Base-by-base conservation (phyloP, 192 early-diverging fungal species). In the Geranomyces variabilis region DNA sequence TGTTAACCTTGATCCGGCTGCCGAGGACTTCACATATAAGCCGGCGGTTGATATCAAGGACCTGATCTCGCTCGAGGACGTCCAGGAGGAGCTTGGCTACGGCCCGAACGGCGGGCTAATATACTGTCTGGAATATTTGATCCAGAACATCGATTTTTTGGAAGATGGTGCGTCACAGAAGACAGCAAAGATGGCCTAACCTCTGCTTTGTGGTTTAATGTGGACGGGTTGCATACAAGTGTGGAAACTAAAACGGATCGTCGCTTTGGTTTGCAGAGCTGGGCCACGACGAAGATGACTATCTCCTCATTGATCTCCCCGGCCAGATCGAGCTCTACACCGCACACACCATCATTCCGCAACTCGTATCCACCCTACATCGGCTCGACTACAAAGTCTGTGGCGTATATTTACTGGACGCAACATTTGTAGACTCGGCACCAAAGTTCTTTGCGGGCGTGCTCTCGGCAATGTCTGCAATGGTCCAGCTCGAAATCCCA, bases 321-420 rank as follows among this genome's bases (percentile, higher is more conserved):
- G 91, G 96, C 4, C 95, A 99, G 77, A 99, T 99, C 70, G 97
- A 99, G 80, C 85, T 99, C 17, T 99, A 99, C 79, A 98, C 97
- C 31, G 96, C 99, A 75, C 94, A 95, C 65, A 91, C 95, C 29
- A 93, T 98, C 65, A 99, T 99, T 92, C 87, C 89, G 66, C 82
- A 87, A 3, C 66, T 99, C 36, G 90, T 93, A 29, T 84, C 88
- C 44, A 75, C 78, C 15, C 70, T 98, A 48, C 81, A 81, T 51
- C 81, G 89, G 41, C 77, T 89, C 78, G 89, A 89, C 71, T 93
- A 98, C 80, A 75, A 86, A 1, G 92, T 97, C 12, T 95, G 94
- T 70, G 95, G 95, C 6, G 92, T 99, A 2, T 99, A 98, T 75
- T 83, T 93, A 34, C 80, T 99, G 0, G 97, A 99, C 75, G 81